These are phyloP conservation scores for Tulasnella sp. DNA, from an alignment of 768 basidiomycete genomes.

Conservation along the genomic window DNA sequence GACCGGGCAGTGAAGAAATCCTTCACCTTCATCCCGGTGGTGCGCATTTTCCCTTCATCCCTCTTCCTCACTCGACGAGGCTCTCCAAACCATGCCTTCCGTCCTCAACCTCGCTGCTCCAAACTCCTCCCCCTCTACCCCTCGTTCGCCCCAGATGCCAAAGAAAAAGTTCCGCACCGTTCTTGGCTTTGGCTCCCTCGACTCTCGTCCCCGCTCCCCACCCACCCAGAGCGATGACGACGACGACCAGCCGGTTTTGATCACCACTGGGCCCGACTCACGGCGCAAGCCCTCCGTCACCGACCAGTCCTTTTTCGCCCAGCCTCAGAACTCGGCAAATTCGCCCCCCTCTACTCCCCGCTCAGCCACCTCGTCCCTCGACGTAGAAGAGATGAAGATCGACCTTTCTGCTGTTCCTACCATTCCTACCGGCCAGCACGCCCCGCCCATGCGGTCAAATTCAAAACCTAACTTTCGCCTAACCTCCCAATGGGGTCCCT, in stretches of 20 bases:
- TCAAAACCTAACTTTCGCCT: background rate
- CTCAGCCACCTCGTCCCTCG: background rate
- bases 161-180: constrained; percentile 19
- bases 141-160: background rate
- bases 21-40: no score
- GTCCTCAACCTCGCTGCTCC: background rate
- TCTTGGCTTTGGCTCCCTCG: no score
- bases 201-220: background rate
- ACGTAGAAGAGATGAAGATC: constrained; percentile 17
- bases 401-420: constrained; percentile 4
- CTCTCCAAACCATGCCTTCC: no score
- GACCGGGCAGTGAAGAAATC: no score
- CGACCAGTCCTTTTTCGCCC: background rate
- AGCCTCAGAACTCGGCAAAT: background rate
- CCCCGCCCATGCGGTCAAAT: background rate
- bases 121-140: background rate
- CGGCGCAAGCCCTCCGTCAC: constrained; percentile 1
- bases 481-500: constrained; percentile 54
- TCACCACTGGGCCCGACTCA: constrained; percentile 11
- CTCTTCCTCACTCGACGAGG: no score
- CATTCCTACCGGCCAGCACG: background rate
- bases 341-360: background rate
- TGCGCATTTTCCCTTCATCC: no score
- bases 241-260: constrained; percentile 1
- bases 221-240: constrained; percentile 4